Evolutionary conservation across 1,139 yeast species (phyloP).

Genomic region (Yamadazyma songkhlaensis): DNA sequence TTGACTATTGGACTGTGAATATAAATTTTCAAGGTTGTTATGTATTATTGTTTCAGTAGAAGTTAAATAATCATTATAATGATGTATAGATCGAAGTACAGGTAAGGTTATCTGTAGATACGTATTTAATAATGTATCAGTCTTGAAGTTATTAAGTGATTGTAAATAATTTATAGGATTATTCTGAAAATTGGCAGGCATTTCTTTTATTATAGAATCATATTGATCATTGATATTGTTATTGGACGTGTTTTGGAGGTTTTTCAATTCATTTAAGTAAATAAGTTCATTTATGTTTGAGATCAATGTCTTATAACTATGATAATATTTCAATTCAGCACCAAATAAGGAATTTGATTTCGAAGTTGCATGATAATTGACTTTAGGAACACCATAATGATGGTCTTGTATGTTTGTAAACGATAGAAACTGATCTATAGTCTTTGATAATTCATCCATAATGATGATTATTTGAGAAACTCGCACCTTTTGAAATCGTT

Average conservation of each 20-base stretch:
- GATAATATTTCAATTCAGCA: slow-evolving; percentile 22
- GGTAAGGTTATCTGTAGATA: slow-evolving; percentile 29
- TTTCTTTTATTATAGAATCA: slow-evolving; percentile 9
- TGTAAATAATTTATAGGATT: slow-evolving; percentile 3
- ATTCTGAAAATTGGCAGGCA: slow-evolving; percentile 6
- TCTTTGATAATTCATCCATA: slow-evolving; percentile 10
- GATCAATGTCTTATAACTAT: slow-evolving; percentile 20
- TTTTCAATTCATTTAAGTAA: slow-evolving; percentile 24
- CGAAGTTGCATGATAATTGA: slow-evolving; percentile 7
- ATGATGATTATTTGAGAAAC: background rate
- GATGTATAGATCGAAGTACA: slow-evolving; percentile 32
- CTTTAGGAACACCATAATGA: slow-evolving; percentile 26
- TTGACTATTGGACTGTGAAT: slow-evolving; percentile 13
- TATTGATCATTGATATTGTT: slow-evolving; percentile 15
- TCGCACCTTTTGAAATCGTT: slow-evolving; percentile 1
- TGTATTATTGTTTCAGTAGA: slow-evolving; percentile 28
- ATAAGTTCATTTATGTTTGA: slow-evolving; percentile 27
- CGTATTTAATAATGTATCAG: slow-evolving; percentile 21
- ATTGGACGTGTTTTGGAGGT: slow-evolving; percentile 14
- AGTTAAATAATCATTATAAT: slow-evolving; percentile 24
- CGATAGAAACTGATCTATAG: slow-evolving; percentile 13
- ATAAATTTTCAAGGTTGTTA: slow-evolving; percentile 18
- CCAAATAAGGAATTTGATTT: slow-evolving; percentile 2
- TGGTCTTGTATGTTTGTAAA: slow-evolving; percentile 21
- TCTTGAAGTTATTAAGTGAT: slow-evolving; percentile 22